A percentile compares a stretch with the other conserved stretches of the same genome.
Conservation (phyloP, 371 early-diverging fungal genomes). For the Mortierella sp. region DNA sequence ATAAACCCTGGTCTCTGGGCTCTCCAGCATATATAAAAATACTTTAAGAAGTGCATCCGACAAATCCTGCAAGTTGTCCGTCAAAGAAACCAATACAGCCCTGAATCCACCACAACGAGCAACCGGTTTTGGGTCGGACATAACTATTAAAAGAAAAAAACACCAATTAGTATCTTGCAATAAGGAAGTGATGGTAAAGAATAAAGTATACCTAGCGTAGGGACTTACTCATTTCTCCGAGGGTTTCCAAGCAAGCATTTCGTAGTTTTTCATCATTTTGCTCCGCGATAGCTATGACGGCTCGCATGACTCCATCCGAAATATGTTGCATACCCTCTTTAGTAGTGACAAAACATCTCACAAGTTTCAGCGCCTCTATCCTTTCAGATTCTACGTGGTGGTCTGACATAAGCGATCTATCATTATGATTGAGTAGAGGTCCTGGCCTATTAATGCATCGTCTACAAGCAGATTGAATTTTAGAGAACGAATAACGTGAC, state of each 20-base stretch:
- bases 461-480: background rate
- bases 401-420: constrained; percentile 53
- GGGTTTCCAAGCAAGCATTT: constrained; percentile 79
- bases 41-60: constrained; percentile 74
- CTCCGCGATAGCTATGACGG: constrained; percentile 84
- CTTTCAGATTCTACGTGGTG: constrained; percentile 72
- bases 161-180: background rate
- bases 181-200: background rate
- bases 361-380: constrained; percentile 81
- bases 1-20: constrained; percentile 72
- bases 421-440: too few species aligned
- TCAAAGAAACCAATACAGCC: constrained; percentile 74
- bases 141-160: constrained; percentile 30
- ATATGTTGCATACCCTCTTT: constrained; percentile 70
- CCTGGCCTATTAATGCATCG: too few species aligned
- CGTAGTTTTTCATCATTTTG: constrained; percentile 82
- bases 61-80: constrained; percentile 80
- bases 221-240: constrained; percentile 80
- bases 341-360: constrained; percentile 70
- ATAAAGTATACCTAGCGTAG: background rate
- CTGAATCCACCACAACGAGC: constrained; percentile 80
- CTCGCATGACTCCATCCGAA: constrained; percentile 76
- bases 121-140: constrained; percentile 70
- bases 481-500: background rate
- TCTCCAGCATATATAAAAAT: constrained; percentile 80